Base-by-base conservation (phyloP, 805 yeast species). In the Metschnikowia hibisci region DNA sequence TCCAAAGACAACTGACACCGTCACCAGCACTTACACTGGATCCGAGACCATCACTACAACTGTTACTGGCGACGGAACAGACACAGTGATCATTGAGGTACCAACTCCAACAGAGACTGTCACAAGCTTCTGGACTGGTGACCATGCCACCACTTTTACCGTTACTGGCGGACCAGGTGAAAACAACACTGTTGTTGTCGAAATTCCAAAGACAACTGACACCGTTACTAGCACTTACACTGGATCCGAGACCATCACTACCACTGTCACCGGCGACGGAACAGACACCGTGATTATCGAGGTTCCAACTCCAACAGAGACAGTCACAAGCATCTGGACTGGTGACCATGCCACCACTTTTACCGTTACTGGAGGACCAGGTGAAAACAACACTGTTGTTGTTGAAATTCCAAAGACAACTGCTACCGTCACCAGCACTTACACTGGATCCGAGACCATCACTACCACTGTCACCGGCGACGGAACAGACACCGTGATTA, bases 401-500 rank as follows among this genome's bases (percentile, higher is more conserved):
- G 51, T 55, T 2, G 48, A 52, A 6, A 50, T 47, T 15, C 60
- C 61, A 7, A 46, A 40, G 34, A 51, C 56, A 0, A 42, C 45
- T 6, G 28, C 30, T 2, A 56, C 58, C 1, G 35, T 30, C 7
- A 54, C 60, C 1, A 22, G 32, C 22, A 48, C 58, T 7, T 53
- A 51, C 47, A 32, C 38, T 2, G 40, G 42, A 18, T 30, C 54
- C 4, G 42, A 52, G 16, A 44, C 47, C 8, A 32, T 38, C 3
- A 28, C 34, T 10, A 22, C 32, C 6, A 60, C 63, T 3, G 31
- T 23, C n/a, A 45, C 58, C 8, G 54, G 48, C 10, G 23, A 11
- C 8, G 7, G 10, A 10, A 57, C 61, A 18, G 56, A 47, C 2
- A 56, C 62, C 2, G 57, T 56, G 3, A 44, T 45, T 8, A 50